Conservation (phyloP, 2,329 filamentous ascomycete species). For the Aspergillus cejpii region DNA sequence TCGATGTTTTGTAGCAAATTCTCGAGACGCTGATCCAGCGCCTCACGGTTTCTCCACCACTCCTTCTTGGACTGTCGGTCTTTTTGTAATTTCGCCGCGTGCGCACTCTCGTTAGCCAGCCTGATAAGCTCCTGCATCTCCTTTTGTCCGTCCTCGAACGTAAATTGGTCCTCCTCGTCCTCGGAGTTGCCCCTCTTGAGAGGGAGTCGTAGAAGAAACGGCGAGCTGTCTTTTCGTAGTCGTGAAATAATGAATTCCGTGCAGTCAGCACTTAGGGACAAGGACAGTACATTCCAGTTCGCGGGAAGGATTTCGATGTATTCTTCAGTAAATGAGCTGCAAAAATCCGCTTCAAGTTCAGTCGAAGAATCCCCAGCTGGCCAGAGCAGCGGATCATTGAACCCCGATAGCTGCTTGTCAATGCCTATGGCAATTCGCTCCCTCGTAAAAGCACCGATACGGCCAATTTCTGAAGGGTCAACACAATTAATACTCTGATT, state of each 20-base stretch:
- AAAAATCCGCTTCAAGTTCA: conserved; percentile 36
- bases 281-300: conserved; percentile 77
- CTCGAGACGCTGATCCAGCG: conserved; percentile 67
- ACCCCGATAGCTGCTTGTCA: conserved; percentile 42
- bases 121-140: conserved; percentile 79
- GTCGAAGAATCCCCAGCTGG: conserved; percentile 30
- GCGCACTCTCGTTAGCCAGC: conserved; percentile 75
- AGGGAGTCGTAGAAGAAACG: conserved; percentile 81
- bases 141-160: conserved; percentile 68
- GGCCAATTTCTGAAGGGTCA: conserved; percentile 32
- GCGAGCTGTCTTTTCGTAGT: conserved; percentile 64
- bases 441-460: conserved; percentile 37
- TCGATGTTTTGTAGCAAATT: conserved; percentile 80
- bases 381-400: conserved; percentile 47
- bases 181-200: conserved; percentile 74
- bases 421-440: conserved; percentile 36
- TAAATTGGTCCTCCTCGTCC: conserved; percentile 73
- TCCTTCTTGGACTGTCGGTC: conserved; percentile 67
- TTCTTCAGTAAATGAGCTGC: conserved; percentile 63
- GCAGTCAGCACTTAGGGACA: conserved; percentile 72
- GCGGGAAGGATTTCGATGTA: conserved; percentile 80
- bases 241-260: conserved; percentile 88
- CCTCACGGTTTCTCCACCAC: conserved; percentile 86
- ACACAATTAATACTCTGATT: conserved; percentile 12
- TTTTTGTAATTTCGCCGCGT: conserved; percentile 63